Evolutionary conservation across 495 filamentous ascomycete species (phyloP).

Genomic region (Penicillium canariense): DNA sequence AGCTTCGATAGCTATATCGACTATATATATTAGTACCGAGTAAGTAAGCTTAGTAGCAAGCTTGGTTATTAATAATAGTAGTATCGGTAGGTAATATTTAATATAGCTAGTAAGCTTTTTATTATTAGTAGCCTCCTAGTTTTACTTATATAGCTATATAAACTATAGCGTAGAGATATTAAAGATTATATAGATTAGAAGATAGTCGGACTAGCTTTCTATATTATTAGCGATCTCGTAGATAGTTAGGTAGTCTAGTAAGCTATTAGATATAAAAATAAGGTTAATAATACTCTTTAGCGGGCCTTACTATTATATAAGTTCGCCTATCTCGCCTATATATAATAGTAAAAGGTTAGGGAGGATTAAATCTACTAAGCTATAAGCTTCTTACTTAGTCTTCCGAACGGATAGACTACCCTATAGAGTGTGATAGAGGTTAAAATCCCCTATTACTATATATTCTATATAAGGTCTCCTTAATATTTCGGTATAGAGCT

Average conservation of each 20-base stretch:
- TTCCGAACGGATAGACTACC: too few relatives aligned
- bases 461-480: constrained; percentile 5
- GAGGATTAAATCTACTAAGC: too few relatives aligned
- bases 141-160: not conserved
- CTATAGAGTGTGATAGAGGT: constrained; percentile 8
- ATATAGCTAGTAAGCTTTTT: not conserved
- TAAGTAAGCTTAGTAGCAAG: not conserved
- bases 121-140: constrained; percentile 3
- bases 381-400: too few relatives aligned
- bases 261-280: constrained; percentile 7
- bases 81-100: not conserved
- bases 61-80: not conserved
- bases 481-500: constrained; percentile 2
- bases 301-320: not conserved
- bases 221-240: constrained; percentile 8
- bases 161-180: constrained; percentile 2
- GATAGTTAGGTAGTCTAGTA: not conserved
- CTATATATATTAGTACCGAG: not conserved
- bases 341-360: too few relatives aligned
- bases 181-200: constrained; percentile 5
- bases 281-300: constrained; percentile 11
- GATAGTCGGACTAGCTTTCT: constrained; percentile 14
- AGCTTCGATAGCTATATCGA: not conserved
- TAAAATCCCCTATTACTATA: constrained; percentile 14
- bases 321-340: constrained; percentile 2